These are phyloP conservation scores for Delonix regia DNA, from an alignment of 306 rosid species.

Conservation along the genomic window DNA sequence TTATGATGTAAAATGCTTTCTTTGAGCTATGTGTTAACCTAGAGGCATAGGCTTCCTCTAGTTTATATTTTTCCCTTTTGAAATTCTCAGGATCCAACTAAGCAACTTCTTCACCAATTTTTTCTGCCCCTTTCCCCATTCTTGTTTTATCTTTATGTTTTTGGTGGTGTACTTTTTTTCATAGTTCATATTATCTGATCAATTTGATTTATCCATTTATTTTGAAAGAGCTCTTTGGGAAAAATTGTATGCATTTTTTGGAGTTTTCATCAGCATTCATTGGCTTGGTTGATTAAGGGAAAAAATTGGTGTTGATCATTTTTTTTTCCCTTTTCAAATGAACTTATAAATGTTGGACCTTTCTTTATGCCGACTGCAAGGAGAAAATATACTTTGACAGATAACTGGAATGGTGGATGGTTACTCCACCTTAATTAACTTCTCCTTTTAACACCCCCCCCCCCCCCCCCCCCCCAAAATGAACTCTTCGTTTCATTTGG, in stretches of 20 bases:
- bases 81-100: not conserved
- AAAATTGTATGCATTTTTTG: slow-evolving; percentile 6
- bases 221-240: not conserved
- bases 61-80: slow-evolving; percentile 22
- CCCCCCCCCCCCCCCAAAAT: no score
- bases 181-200: not conserved
- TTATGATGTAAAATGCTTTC: not conserved
- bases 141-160: slow-evolving; percentile 19
- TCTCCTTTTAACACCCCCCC: not conserved
- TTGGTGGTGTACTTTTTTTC: not conserved
- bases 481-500: not conserved
- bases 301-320: not conserved
- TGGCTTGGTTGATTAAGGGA: not conserved
- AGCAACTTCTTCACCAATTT: slow-evolving; percentile 5
- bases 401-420: slow-evolving; percentile 9
- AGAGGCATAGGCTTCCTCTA: slow-evolving; percentile 11
- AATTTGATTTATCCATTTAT: slow-evolving; percentile 6
- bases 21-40: slow-evolving; percentile 20
- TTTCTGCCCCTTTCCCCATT: not conserved
- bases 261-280: not conserved
- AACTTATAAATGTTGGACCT: slow-evolving; percentile 12
- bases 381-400: not conserved
- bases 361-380: not conserved
- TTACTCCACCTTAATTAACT: not conserved
- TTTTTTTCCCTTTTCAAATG: not conserved